These are phyloP conservation scores for Cucumis hystrix DNA, from an alignment of 306 rosid genomes.

Conservation along the genomic window DNA sequence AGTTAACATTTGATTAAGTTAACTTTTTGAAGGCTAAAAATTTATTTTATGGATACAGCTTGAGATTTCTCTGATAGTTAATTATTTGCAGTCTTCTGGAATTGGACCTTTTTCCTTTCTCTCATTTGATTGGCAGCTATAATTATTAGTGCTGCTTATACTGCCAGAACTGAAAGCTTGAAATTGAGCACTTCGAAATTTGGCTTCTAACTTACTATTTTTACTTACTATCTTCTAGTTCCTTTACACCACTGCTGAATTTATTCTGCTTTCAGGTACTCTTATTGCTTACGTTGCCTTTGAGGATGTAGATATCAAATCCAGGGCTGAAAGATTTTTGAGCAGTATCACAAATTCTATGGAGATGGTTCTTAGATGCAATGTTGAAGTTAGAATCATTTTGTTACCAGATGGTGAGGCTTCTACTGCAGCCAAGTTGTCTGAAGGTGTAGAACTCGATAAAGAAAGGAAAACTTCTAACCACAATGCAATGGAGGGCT, in stretches of 20 bases:
- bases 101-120: not conserved
- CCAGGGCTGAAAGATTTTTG: constrained; percentile 82
- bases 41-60: not conserved
- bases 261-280: constrained; percentile 41
- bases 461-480: constrained; percentile 32
- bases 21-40: not conserved
- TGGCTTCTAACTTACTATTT: not conserved
- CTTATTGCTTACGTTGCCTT: constrained; percentile 79
- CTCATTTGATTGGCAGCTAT: not conserved
- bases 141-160: not conserved
- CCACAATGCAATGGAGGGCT: constrained; percentile 23
- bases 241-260: not conserved
- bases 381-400: constrained; percentile 82
- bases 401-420: constrained; percentile 60
- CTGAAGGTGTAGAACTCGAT: constrained; percentile 25
- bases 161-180: not conserved
- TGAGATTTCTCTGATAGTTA: not conserved
- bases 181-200: not conserved
- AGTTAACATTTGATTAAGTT: not conserved
- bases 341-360: constrained; percentile 92
- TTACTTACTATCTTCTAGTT: not conserved
- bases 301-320: constrained; percentile 57
- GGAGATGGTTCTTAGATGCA: constrained; percentile 83
- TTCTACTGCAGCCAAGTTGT: constrained; percentile 21
- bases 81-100: not conserved